Conservation (phyloP, 2,329 filamentous ascomycete species). For the Amesomyces nigricolor region DNA sequence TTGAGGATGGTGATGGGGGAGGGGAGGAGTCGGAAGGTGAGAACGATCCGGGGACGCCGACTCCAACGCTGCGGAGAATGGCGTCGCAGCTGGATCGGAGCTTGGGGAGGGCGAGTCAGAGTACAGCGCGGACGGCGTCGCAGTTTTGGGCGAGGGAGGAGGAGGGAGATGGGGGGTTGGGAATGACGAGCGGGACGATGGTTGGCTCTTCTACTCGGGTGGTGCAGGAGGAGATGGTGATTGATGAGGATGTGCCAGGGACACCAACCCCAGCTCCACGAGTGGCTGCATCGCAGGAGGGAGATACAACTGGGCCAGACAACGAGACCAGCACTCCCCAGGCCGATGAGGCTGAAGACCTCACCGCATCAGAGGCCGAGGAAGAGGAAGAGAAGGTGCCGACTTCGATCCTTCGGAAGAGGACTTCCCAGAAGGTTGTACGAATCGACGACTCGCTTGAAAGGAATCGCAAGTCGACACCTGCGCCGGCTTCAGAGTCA, state of each 20-base stretch:
- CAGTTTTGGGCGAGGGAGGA: slow-evolving; percentile 9
- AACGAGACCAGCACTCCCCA: background rate
- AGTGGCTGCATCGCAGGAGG: slow-evolving; percentile 4
- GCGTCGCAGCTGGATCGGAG: background rate
- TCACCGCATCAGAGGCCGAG: slow-evolving; percentile 16
- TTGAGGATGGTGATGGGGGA: slow-evolving; percentile 5
- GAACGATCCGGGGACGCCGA: slow-evolving; percentile 10
- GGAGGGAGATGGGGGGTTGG: background rate
- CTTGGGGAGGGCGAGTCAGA: slow-evolving; percentile 1
- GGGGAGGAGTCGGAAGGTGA: background rate
- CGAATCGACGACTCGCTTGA: background rate
- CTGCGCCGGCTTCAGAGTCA: slow-evolving; percentile 6
- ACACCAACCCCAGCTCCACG: slow-evolving; percentile 15
- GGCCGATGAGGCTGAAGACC: slow-evolving; percentile 12
- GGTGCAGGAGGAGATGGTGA: background rate
- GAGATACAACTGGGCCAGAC: background rate
- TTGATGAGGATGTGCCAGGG: slow-evolving; percentile 2
- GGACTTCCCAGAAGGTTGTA: background rate
- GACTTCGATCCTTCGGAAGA: slow-evolving; percentile 11
- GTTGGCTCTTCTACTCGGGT: background rate
- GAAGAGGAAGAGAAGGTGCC: slow-evolving; percentile 6
- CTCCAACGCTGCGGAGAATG: slow-evolving; percentile 5
- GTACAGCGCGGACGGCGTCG: slow-evolving; percentile 4
- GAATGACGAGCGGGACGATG: background rate
- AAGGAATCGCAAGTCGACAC: slow-evolving; percentile 8